A percentile compares a stretch with the other conserved stretches of the same genome.
phyloP scores from a whole-genome alignment of 306 rosid species.

The Pterocarpus macrocarpus region DNA sequence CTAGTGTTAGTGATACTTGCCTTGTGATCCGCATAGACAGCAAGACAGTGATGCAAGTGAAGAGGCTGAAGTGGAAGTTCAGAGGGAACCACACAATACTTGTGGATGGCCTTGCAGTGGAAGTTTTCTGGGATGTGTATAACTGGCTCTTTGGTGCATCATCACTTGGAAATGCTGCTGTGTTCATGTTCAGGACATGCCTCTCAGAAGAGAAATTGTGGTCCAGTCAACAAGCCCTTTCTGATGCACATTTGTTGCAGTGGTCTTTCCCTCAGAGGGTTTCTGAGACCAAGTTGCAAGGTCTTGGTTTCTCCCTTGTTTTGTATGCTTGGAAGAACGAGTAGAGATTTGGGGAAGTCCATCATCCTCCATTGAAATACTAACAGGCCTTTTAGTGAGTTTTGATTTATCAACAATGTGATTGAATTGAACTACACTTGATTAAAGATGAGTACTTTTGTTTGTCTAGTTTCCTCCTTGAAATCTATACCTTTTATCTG shows the following conservation, averaged over 20 bases:
- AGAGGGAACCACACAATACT: slow-evolving; percentile 88
- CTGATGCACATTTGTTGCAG: slow-evolving; percentile 70
- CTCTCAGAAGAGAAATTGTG: slow-evolving; percentile 73
- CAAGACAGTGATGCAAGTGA: slow-evolving; percentile 87
- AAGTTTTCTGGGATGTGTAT: slow-evolving; percentile 96
- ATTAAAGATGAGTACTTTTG: slow-evolving; percentile 54
- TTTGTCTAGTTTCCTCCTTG: slow-evolving; percentile 45
- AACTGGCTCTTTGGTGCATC: slow-evolving; percentile 83
- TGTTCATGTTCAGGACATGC: slow-evolving; percentile 92
- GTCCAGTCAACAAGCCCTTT: slow-evolving; percentile 60
- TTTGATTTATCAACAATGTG: slow-evolving; percentile 60
- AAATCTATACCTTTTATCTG: slow-evolving; percentile 50
- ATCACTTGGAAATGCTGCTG: slow-evolving; percentile 74
- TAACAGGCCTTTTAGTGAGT: slow-evolving; percentile 68
- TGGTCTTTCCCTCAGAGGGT: slow-evolving; percentile 92
- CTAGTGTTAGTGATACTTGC: slow-evolving; percentile 66
- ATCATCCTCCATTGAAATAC: slow-evolving; percentile 54
- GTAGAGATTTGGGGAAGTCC: slow-evolving; percentile 54
- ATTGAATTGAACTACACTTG: slow-evolving; percentile 51
- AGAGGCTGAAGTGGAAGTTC: slow-evolving; percentile 88
- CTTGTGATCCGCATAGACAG: slow-evolving; percentile 81
- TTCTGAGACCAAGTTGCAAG: slow-evolving; percentile 74
- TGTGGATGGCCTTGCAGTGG: slow-evolving; percentile 86
- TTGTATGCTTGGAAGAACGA: slow-evolving; percentile 93
- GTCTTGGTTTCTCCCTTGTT: slow-evolving; percentile 78